A percentile compares a stretch with the other conserved stretches of the same genome.
phyloP scores from a whole-genome alignment of 192 early-diverging fungal species.

The Nowakowskiella sp. region DNA sequence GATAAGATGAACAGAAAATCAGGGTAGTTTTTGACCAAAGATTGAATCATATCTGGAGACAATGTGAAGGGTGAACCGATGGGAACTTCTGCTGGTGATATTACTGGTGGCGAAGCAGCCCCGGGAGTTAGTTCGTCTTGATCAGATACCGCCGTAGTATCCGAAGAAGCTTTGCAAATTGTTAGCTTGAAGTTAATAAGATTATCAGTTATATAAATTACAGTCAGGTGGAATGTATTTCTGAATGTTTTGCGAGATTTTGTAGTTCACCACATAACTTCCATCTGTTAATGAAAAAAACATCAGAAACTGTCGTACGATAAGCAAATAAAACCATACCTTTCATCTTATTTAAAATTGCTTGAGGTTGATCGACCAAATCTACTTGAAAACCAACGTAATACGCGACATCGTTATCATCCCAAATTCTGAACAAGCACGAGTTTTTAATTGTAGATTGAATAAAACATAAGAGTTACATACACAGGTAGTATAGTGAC shows the following conservation, averaged over 20 bases:
- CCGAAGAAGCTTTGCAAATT: slow-evolving; percentile 3
- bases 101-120: background rate
- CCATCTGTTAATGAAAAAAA: too few relatives aligned
- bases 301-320: too few relatives aligned
- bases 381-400: slow-evolving; percentile 66
- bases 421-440: slow-evolving; percentile 18
- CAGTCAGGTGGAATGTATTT: too few relatives aligned
- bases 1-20: slow-evolving; percentile 62
- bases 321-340: slow-evolving; percentile 19
- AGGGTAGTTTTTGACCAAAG: slow-evolving; percentile 40
- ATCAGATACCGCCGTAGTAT: background rate
- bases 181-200: too few relatives aligned
- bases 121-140: slow-evolving; percentile 4
- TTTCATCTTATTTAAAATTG: slow-evolving; percentile 54
- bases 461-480: background rate
- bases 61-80: slow-evolving; percentile 1
- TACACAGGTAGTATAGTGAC: slow-evolving; percentile 55
- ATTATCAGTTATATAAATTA: too few relatives aligned
- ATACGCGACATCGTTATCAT: slow-evolving; percentile 43
- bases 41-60: background rate
- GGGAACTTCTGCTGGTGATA: too few relatives aligned
- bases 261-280: slow-evolving; percentile 16
- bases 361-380: slow-evolving; percentile 61
- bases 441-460: background rate
- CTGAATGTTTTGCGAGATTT: slow-evolving; percentile 7